These are phyloP conservation scores for Exserohilum turcica DNA, from an alignment of 2,329 filamentous ascomycete genomes.

Conservation along the genomic window DNA sequence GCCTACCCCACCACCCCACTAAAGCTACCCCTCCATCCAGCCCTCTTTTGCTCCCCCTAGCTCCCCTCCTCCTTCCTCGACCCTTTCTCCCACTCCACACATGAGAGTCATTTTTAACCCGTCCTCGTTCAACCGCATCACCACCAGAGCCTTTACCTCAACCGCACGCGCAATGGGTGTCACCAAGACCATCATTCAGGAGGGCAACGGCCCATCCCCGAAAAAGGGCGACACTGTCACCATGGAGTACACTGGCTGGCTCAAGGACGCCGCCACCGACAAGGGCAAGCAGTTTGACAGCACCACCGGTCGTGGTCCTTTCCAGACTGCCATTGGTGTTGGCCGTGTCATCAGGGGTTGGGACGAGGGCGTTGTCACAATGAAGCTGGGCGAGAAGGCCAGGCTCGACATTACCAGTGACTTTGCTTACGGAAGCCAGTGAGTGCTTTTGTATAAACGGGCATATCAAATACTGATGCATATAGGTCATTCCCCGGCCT, in stretches of 20 bases:
- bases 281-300: constrained; percentile 70
- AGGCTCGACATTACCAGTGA: constrained; percentile 79
- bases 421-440: constrained; percentile 43
- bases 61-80: constrained; percentile 9
- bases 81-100: constrained; percentile 11
- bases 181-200: constrained; percentile 34
- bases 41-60: constrained; percentile 5
- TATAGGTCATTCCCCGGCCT: constrained; percentile 73
- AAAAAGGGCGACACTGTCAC: constrained; percentile 37
- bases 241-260: constrained; percentile 43
- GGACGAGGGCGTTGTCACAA: constrained; percentile 68
- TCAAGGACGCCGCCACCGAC: constrained; percentile 27
- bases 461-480: constrained; percentile 2
- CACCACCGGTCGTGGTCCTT: constrained; percentile 75
- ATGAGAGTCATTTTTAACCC: constrained; percentile 20
- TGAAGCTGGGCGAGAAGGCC: constrained; percentile 90
- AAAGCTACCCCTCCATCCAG: constrained; percentile 14
- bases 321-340: constrained; percentile 76
- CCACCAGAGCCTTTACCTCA: constrained; percentile 19
- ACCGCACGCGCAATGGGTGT: constrained; percentile 36
- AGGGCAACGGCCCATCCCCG: constrained; percentile 38
- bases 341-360: constrained; percentile 80
- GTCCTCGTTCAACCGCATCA: constrained; percentile 10
- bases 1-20: constrained; percentile 18
- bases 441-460: not conserved